A percentile compares a stretch with the other conserved stretches of the same genome.
These are phyloP conservation scores for Colletotrichum neosansevieriae DNA, from an alignment of 2,329 filamentous ascomycete genomes.

Conservation along the genomic window DNA sequence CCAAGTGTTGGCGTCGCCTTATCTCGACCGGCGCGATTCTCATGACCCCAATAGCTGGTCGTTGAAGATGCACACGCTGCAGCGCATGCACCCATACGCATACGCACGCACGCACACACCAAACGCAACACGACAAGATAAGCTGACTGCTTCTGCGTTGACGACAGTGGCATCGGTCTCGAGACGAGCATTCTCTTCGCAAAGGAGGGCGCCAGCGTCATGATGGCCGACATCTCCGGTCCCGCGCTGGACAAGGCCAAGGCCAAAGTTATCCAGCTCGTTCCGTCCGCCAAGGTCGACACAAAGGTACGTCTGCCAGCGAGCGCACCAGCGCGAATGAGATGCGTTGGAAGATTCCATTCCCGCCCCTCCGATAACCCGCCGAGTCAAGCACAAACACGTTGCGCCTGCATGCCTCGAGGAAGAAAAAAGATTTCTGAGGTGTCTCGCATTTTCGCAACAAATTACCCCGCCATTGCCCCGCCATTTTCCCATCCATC, in stretches of 20 bases:
- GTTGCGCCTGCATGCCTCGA: conserved; percentile 40
- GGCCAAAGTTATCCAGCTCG: conserved; percentile 79
- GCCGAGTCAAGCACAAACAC: conserved; percentile 16
- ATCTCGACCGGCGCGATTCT: conserved; percentile 15
- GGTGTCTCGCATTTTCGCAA: conserved; percentile 5
- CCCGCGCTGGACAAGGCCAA: conserved; percentile 82
- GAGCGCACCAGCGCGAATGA: conserved; percentile 26
- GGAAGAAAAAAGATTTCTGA: neutral
- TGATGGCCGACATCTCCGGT: conserved; percentile 87
- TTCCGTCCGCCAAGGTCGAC: conserved; percentile 74
- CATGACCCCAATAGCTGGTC: conserved; percentile 19
- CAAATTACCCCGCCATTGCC: conserved; percentile 37
- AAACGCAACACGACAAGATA: conserved; percentile 4
- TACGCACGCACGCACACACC: neutral
- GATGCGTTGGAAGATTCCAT: conserved; percentile 13
- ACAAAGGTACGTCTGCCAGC: conserved; percentile 57
- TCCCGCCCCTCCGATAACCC: conserved; percentile 29
- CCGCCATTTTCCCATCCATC: conserved; percentile 13
- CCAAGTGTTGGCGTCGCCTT: conserved; percentile 19
- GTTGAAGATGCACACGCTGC: conserved; percentile 6
- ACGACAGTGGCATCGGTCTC: conserved; percentile 86
- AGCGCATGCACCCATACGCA: neutral
- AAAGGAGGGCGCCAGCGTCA: conserved; percentile 85
- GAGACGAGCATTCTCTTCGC: conserved; percentile 92
- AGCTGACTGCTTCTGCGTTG: conserved; percentile 26